These are phyloP conservation scores for Citrus maxima DNA, from an alignment of 345 rosid species.

Conservation along the genomic window DNA sequence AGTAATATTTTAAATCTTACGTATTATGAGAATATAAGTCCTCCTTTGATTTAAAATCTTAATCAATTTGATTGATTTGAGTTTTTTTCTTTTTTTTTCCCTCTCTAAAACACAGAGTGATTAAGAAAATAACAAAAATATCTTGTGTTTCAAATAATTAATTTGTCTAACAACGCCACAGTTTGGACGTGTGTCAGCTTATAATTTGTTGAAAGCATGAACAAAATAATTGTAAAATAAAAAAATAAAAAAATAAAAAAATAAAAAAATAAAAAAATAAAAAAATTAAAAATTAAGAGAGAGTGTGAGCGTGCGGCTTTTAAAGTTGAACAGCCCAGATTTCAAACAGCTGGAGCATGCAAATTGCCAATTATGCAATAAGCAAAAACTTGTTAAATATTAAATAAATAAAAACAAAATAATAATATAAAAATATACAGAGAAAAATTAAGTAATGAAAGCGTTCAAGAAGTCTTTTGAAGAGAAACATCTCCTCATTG, in stretches of 20 bases:
- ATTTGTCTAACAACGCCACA: background rate
- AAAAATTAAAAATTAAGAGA: background rate
- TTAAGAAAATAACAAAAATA: no score
- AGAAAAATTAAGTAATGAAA: no score
- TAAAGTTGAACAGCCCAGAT: background rate
- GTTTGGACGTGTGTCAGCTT: background rate
- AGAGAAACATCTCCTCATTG: conserved; percentile 2
- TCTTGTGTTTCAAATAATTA: no score
- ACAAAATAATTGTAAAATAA: background rate
- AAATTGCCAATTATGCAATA: background rate
- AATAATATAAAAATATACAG: background rate
- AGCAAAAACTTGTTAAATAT: background rate
- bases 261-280: no score
- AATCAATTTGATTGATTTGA: no score
- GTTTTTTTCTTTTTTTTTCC: no score
- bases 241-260: no score
- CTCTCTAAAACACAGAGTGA: no score
- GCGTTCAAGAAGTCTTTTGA: no score
- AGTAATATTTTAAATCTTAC: background rate
- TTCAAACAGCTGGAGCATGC: background rate
- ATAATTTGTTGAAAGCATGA: background rate
- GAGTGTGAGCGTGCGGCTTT: background rate
- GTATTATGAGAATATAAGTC: background rate
- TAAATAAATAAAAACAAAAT: background rate
- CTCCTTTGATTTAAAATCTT: no score